Percentiles rank a stretch among this genome's conserved stretches.
Evolutionary conservation across 225 moss, liverwort and hornwort species (phyloP).

Genomic region (Physcomitrellopsis africana): DNA sequence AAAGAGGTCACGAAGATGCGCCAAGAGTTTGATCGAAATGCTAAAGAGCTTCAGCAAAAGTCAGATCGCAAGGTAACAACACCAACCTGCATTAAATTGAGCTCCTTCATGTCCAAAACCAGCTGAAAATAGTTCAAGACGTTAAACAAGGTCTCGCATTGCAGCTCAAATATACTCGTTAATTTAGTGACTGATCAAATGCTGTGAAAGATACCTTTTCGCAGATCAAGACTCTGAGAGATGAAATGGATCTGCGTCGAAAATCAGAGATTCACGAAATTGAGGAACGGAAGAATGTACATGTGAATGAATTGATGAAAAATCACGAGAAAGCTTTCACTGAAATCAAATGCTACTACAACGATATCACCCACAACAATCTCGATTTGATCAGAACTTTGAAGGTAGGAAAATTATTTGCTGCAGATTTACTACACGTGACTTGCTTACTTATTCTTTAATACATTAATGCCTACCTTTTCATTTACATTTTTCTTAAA

Average conservation of each 20-base stretch:
- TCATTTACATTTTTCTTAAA: not conserved
- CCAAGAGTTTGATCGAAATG: conserved; percentile 83
- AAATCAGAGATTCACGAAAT: conserved; percentile 90
- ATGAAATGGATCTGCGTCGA: conserved; percentile 74
- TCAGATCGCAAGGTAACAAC: conserved; percentile 56
- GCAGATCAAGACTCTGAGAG: conserved; percentile 73
- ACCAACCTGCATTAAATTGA: not conserved
- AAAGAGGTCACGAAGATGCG: conserved; percentile 92
- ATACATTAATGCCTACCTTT: not conserved
- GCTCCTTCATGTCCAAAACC: not conserved
- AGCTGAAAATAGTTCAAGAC: not conserved
- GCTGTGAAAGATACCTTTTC: not conserved
- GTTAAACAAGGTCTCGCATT: not conserved
- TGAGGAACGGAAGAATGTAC: conserved; percentile 88
- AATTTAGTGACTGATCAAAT: not conserved
- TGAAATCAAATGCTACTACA: conserved; percentile 98
- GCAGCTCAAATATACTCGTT: not conserved
- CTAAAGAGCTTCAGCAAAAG: conserved; percentile 81
- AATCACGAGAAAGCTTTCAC: conserved; percentile 95
- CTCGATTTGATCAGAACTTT: conserved; percentile 86
- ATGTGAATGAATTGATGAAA: conserved; percentile 78
- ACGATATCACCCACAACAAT: conserved; percentile 94
- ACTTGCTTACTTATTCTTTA: not conserved
- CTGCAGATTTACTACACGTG: not conserved
- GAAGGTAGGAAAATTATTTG: conserved; percentile 48